Evolutionary conservation across 2,329 filamentous ascomycete species (phyloP).

Genomic region (Chaetomium sp.): DNA sequence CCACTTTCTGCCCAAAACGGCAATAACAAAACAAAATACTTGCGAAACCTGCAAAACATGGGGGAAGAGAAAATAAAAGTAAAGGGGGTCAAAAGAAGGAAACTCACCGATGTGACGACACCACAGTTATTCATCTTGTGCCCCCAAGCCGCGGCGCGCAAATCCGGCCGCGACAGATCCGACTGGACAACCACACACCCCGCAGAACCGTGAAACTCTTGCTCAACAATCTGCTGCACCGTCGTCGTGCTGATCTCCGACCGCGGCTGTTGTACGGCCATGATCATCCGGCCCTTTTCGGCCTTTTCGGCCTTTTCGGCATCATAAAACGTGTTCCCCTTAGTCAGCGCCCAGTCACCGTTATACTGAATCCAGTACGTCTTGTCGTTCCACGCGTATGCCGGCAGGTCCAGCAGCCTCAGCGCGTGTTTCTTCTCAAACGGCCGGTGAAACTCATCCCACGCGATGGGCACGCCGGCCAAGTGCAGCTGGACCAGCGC

Average conservation of each 20-base stretch:
- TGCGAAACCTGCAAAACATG: too few relatives aligned
- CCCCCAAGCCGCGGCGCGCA: constrained; percentile 33
- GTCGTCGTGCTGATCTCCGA: constrained; percentile 27
- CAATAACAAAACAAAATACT: too few relatives aligned
- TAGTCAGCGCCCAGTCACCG: constrained; percentile 54
- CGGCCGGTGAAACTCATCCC: constrained; percentile 60
- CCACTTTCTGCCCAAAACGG: too few relatives aligned
- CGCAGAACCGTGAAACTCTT: constrained; percentile 24
- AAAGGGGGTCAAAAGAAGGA: constrained; percentile 2
- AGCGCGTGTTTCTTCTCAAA: constrained; percentile 46
- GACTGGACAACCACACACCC: constrained; percentile 32
- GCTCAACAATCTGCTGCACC: constrained; percentile 33
- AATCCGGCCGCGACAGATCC: constrained; percentile 34
- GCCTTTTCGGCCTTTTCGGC: constrained; percentile 16
- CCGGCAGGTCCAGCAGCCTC: constrained; percentile 57
- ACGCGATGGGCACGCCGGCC: constrained; percentile 54
- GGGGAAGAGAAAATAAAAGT: too few relatives aligned
- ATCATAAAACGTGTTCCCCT: constrained; percentile 42
- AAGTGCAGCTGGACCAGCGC: constrained; percentile 44
- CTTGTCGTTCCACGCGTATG: constrained; percentile 64
- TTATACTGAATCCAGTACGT: constrained; percentile 66
- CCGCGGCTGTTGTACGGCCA: neutral
- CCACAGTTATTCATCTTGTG: constrained; percentile 38
- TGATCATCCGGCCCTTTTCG: neutral
- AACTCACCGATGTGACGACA: constrained; percentile 39